Evolutionary conservation across 805 yeast genomes (phyloP).

Genomic region (Yarrowia osloensis): DNA sequence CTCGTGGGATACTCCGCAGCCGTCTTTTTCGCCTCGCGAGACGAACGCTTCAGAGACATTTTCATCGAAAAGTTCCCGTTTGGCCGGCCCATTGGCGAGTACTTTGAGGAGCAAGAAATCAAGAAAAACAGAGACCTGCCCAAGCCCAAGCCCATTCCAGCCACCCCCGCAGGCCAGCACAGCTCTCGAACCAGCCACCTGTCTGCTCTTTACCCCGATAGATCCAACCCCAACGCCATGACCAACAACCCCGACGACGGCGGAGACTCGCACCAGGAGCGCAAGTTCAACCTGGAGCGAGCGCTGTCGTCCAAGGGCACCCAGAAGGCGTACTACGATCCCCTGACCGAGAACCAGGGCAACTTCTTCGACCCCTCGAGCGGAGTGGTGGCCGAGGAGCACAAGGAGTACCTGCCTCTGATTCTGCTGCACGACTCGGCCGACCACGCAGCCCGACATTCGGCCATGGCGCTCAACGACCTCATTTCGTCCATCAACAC

Average conservation of each 20-base stretch:
- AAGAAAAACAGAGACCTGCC: conserved; percentile 8
- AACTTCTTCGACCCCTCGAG: conserved; percentile 37
- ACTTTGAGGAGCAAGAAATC: conserved; percentile 30
- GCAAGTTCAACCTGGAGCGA: conserved; percentile 6
- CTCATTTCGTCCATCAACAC: conserved; percentile 38
- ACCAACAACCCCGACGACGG: conserved; percentile 21
- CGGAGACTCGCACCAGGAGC: conserved; percentile 19
- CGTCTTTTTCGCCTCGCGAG: conserved; percentile 28
- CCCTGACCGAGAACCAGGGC: conserved; percentile 32
- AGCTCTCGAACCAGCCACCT: not conserved
- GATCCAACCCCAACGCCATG: conserved; percentile 1
- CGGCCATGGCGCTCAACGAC: conserved; percentile 38
- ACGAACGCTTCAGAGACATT: conserved; percentile 30
- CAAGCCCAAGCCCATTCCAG: not conserved
- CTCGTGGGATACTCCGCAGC: conserved; percentile 17
- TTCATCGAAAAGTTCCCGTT: conserved; percentile 31
- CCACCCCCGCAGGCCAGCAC: not conserved
- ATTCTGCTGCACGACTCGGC: conserved; percentile 38
- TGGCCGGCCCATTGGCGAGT: conserved; percentile 30
- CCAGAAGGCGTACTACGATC: conserved; percentile 14
- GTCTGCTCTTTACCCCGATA: conserved; percentile 21
- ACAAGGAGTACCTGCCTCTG: conserved; percentile 38
- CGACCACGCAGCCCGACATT: conserved; percentile 35
- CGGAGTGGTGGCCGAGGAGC: conserved; percentile 36
- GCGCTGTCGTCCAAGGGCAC: conserved; percentile 15